Evolutionary conservation across 2,329 filamentous ascomycete species (phyloP).

Genomic region (Spiromastix sp.): DNA sequence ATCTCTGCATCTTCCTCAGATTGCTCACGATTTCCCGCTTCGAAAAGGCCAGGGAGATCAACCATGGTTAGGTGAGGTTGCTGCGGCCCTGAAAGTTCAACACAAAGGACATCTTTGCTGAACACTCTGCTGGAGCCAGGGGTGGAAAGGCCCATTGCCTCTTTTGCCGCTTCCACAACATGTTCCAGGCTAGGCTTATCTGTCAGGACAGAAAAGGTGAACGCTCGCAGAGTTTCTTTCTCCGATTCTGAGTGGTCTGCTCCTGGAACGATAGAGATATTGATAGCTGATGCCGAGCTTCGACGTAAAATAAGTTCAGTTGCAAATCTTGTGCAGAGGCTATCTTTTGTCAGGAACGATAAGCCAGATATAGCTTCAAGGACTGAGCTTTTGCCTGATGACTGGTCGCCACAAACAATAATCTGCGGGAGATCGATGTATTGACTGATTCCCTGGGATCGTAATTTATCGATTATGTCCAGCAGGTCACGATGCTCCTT

Average conservation of each 20-base stretch:
- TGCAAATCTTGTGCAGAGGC: constrained; percentile 22
- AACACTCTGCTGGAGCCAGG: constrained; percentile 8
- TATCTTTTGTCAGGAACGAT: constrained; percentile 18
- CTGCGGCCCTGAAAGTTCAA: constrained; percentile 9
- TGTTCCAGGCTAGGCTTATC: constrained; percentile 3
- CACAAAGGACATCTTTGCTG: constrained; percentile 5
- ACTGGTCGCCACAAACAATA: constrained; percentile 23
- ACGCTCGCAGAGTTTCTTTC: constrained; percentile 10
- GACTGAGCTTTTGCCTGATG: constrained; percentile 22
- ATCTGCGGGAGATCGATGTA: constrained; percentile 16
- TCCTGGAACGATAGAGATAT: constrained; percentile 14
- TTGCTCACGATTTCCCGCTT: constrained; percentile 7
- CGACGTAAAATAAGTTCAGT: constrained; percentile 19
- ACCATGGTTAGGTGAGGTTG: constrained; percentile 10
- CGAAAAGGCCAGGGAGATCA: constrained; percentile 10
- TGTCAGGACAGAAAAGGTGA: constrained; percentile 7
- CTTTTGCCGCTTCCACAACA: constrained; percentile 7
- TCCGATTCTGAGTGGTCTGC: constrained; percentile 8
- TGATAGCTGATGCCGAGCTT: constrained; percentile 3
- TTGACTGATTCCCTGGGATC: constrained; percentile 2
- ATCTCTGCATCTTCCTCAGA: constrained; percentile 14
- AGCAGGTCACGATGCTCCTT: neutral
- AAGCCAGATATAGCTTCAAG: constrained; percentile 21
- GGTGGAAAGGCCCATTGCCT: constrained; percentile 11
- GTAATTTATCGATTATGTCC: constrained; percentile 7